phyloP scores from a whole-genome alignment of 2,329 filamentous ascomycete species.

The Teratosphaeriaceae sp. region DNA sequence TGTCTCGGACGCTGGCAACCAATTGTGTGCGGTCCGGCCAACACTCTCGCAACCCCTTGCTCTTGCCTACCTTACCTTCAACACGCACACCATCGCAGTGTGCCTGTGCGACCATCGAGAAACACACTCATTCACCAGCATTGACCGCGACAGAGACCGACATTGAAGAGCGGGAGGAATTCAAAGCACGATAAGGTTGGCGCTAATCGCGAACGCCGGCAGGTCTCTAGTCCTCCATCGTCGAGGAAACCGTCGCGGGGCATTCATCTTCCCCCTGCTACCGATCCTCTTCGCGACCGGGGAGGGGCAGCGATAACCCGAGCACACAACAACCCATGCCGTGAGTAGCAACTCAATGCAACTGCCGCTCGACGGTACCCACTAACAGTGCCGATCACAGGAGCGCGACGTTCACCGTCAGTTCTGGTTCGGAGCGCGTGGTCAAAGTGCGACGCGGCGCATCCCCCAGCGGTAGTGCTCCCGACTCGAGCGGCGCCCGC shows the following conservation, averaged over 20 bases:
- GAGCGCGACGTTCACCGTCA: slow-evolving; percentile 18
- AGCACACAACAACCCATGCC: background rate
- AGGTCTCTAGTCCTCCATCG: too few species aligned
- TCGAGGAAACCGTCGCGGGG: background rate
- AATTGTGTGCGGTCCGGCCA: background rate
- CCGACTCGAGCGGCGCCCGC: slow-evolving; percentile 24
- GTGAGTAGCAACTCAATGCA: too few species aligned
- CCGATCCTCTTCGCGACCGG: background rate
- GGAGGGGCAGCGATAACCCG: background rate
- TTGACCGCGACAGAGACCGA: background rate
- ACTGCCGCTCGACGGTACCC: too few species aligned
- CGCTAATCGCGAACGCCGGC: background rate
- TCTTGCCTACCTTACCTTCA: background rate
- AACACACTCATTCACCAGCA: background rate
- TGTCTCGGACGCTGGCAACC: background rate
- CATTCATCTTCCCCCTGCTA: too few species aligned
- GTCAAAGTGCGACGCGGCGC: slow-evolving; percentile 20
- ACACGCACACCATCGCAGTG: too few species aligned
- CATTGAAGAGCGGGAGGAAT: background rate
- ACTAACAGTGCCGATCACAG: slow-evolving; percentile 16
- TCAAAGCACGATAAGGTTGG: slow-evolving; percentile 7
- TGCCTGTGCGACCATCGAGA: too few species aligned
- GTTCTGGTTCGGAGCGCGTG: slow-evolving; percentile 16
- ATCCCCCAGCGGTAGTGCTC: slow-evolving; percentile 26
- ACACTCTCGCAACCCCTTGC: background rate